These are phyloP conservation scores for Rhizoclosmatium sp. DNA, from an alignment of 192 early-diverging fungal species.

Conservation along the genomic window DNA sequence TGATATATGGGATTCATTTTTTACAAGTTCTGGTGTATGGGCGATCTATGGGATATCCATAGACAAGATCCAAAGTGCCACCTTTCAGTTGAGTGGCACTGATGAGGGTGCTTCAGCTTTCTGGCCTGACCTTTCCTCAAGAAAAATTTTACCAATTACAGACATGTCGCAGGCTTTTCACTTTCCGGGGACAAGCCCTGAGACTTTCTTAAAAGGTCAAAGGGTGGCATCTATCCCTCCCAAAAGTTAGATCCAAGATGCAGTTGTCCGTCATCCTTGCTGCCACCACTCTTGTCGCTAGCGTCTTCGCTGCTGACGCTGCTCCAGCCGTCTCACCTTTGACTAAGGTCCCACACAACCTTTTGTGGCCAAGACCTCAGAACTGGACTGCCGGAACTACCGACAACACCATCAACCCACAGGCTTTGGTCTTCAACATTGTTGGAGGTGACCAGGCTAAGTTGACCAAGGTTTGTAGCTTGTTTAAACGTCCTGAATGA, in stretches of 20 bases:
- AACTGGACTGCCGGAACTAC: neutral
- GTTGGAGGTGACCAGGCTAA: neutral
- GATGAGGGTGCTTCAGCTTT: too few relatives aligned
- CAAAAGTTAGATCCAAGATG: too few relatives aligned
- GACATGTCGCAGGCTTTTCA: too few relatives aligned
- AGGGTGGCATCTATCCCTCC: too few relatives aligned
- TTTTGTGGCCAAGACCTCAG: conserved; percentile 27
- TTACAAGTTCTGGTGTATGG: too few relatives aligned
- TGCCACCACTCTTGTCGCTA: neutral
- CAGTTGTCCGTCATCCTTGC: conserved; percentile 7
- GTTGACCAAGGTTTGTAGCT: neutral
- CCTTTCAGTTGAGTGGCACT: too few relatives aligned
- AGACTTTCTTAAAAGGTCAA: too few relatives aligned
- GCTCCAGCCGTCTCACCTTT: conserved; percentile 1
- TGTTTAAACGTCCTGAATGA: neutral
- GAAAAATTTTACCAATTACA: neutral
- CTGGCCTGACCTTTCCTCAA: too few relatives aligned
- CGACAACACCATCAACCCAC: neutral
- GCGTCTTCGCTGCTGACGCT: neutral
- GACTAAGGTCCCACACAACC: neutral
- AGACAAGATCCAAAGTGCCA: too few relatives aligned
- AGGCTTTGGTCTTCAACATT: neutral
- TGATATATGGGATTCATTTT: too few relatives aligned
- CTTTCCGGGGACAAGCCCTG: too few relatives aligned
- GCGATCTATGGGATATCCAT: too few relatives aligned